Evolutionary conservation across 495 filamentous ascomycete genomes (phyloP).

Genomic region (Neurospora sp.): DNA sequence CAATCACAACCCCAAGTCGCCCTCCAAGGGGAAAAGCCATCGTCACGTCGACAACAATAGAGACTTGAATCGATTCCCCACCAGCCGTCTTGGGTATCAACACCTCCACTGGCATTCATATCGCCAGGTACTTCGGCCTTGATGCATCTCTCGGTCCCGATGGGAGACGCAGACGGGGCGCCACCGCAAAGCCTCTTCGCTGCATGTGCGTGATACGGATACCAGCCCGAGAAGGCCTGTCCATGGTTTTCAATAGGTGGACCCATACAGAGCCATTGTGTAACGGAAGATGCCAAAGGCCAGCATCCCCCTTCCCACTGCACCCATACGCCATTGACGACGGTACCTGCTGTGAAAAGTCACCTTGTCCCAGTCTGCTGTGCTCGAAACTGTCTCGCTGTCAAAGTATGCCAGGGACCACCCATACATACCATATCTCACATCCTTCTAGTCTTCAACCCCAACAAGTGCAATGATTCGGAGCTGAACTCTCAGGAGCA

Average conservation of each 20-base stretch:
- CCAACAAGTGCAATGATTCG: not conserved
- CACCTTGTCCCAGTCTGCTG: not conserved
- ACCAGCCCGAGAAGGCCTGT: not conserved
- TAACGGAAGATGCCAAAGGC: not conserved
- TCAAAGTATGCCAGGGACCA: not conserved
- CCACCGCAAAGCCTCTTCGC: not conserved
- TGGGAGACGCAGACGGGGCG: not conserved
- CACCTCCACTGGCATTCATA: not conserved
- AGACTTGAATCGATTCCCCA: not conserved
- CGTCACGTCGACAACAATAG: not conserved
- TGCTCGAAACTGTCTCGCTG: not conserved
- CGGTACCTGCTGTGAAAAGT: not conserved
- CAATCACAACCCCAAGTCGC: not conserved
- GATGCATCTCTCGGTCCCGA: conserved; percentile 8
- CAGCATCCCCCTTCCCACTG: not conserved
- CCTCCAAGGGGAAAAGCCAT: not conserved
- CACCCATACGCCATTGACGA: not conserved
- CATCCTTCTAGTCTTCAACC: not conserved
- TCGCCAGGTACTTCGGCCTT: not conserved
- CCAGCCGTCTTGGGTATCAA: conserved; percentile 1
- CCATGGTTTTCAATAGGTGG: not conserved
- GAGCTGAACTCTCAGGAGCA: not conserved
- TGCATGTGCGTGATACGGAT: not conserved
- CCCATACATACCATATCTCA: not conserved
- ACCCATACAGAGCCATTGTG: not conserved